Percentiles rank a stretch among this genome's conserved stretches.
Conservation (phyloP, 75 land plant species). For the Pinus albicaulis region DNA sequence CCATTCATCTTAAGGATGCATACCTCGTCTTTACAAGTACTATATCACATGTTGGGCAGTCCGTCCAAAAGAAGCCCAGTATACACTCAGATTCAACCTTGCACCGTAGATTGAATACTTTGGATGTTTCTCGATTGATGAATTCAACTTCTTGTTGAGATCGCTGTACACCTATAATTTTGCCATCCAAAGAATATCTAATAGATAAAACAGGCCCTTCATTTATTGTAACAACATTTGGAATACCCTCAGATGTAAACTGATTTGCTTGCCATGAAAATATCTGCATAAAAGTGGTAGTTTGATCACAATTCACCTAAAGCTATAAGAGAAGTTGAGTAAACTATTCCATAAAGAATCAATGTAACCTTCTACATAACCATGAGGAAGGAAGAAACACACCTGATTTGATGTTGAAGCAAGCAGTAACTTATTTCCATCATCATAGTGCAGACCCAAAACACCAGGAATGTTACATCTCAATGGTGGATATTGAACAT, state of each 20-base stretch:
- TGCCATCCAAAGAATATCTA: constrained; percentile 77
- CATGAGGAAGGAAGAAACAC: neutral
- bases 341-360: neutral
- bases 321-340: neutral
- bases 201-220: constrained; percentile 78
- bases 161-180: constrained; percentile 78
- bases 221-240: constrained; percentile 51
- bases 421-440: constrained; percentile 81
- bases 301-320: neutral
- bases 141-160: constrained; percentile 76
- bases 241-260: constrained; percentile 33
- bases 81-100: constrained; percentile 72
- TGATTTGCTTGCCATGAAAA: constrained; percentile 76
- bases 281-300: constrained; percentile 37
- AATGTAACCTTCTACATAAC: neutral
- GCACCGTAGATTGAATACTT: constrained; percentile 57
- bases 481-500: constrained; percentile 84
- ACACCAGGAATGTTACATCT: constrained; percentile 77
- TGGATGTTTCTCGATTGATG: constrained; percentile 66
- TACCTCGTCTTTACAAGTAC: constrained; percentile 87
- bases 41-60: constrained; percentile 87
- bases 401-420: constrained; percentile 78
- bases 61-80: constrained; percentile 98
- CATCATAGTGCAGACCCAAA: constrained; percentile 81
- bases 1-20: neutral